These are phyloP conservation scores for Lentinula sp. DNA, from an alignment of 768 basidiomycete genomes.

Conservation along the genomic window DNA sequence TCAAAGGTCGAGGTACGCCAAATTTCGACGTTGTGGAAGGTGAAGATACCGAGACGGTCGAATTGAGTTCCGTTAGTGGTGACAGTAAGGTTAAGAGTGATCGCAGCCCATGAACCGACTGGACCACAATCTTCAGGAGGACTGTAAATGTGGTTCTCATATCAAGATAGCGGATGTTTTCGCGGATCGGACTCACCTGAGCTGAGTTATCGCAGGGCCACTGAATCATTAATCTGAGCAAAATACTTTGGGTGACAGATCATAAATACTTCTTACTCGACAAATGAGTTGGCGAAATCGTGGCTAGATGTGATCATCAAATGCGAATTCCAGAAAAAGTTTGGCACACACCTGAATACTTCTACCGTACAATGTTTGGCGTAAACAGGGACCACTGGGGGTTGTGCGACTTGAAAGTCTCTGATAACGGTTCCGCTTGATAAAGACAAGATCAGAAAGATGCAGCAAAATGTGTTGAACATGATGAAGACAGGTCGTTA, in stretches of 20 bases:
- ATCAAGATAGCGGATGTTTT: neutral
- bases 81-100: constrained; percentile 73
- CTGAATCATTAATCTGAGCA: neutral
- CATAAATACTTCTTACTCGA: constrained; percentile 34
- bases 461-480: neutral
- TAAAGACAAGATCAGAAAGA: neutral
- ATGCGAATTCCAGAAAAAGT: neutral
- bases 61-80: constrained; percentile 76
- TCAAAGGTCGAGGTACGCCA: constrained; percentile 82
- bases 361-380: constrained; percentile 58
- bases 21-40: constrained; percentile 75
- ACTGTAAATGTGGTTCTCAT: constrained; percentile 23
- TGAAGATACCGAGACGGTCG: constrained; percentile 67
- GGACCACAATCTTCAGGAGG: constrained; percentile 70
- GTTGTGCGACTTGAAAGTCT: constrained; percentile 66
- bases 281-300: constrained; percentile 70
- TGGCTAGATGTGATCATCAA: constrained; percentile 33
- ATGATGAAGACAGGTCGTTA: neutral
- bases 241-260: neutral
- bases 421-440: neutral
- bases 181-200: constrained; percentile 34
- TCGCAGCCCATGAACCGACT: constrained; percentile 67
- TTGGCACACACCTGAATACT: constrained; percentile 49
- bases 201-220: constrained; percentile 62
- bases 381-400: constrained; percentile 58